These are phyloP conservation scores for Venturia effusa DNA, from an alignment of 2,329 filamentous ascomycete genomes.

Conservation along the genomic window DNA sequence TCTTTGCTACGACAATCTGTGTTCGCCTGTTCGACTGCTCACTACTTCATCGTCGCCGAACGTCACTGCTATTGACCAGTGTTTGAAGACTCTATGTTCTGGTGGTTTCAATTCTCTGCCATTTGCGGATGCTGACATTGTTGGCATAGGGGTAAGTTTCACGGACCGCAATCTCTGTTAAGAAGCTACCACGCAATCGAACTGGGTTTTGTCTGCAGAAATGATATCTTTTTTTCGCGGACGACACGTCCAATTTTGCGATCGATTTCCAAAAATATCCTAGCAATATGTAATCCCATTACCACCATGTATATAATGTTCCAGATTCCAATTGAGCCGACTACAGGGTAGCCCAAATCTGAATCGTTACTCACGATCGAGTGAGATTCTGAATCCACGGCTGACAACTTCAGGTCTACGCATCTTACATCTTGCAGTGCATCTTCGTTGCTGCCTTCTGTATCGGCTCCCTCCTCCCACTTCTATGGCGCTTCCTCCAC, in stretches of 20 bases:
- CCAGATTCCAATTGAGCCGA: too few species aligned
- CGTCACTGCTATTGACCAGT: neutral
- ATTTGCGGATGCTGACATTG: neutral
- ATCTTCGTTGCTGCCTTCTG: slow-evolving; percentile 16
- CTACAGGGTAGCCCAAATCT: neutral
- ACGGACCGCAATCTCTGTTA: neutral
- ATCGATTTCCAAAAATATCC: too few species aligned
- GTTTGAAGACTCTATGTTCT: neutral
- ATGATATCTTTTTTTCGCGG: neutral
- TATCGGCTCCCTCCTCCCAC: slow-evolving; percentile 11
- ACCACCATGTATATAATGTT: too few species aligned
- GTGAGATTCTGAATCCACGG: neutral
- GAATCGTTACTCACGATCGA: too few species aligned
- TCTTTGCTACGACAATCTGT: slow-evolving; percentile 2
- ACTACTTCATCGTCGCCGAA: neutral
- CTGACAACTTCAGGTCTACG: slow-evolving; percentile 14
- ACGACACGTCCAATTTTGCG: too few species aligned
- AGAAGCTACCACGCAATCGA: too few species aligned
- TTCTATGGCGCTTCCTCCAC: neutral
- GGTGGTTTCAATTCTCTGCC: neutral
- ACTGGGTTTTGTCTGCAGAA: neutral
- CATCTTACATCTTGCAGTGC: slow-evolving; percentile 19
- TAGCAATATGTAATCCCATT: neutral
- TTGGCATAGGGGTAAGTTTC: neutral
- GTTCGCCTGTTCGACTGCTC: neutral